A percentile compares a stretch with the other conserved stretches of the same genome.
phyloP scores from a whole-genome alignment of 176 grass and related monocot genomes.

The Ensete ventricosum region DNA sequence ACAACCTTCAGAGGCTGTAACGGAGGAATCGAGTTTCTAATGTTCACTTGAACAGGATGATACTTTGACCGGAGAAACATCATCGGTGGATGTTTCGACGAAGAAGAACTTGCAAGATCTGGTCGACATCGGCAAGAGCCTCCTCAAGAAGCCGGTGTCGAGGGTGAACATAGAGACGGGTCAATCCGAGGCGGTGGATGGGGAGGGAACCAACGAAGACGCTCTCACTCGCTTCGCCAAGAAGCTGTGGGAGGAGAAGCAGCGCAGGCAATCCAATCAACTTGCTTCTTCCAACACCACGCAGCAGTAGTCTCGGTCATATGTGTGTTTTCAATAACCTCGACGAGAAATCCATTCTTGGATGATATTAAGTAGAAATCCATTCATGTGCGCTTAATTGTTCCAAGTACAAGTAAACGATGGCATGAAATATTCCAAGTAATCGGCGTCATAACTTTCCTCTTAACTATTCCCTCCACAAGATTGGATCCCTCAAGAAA shows the following conservation, averaged over 20 bases:
- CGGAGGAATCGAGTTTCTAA: neutral
- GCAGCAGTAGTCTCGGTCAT: no score
- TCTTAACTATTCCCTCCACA: no score
- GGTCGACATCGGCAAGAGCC: constrained; percentile 29
- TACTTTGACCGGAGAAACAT: constrained; percentile 16
- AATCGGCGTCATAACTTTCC: no score
- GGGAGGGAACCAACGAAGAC: constrained; percentile 37
- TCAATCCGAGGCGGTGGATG: neutral
- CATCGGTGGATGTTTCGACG: constrained; percentile 53
- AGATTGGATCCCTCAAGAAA: no score
- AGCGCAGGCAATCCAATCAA: constrained; percentile 10
- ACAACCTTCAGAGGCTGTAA: no score
- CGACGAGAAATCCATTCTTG: no score
- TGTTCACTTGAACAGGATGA: constrained; percentile 32
- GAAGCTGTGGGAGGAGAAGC: constrained; percentile 41
- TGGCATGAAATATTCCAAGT: no score
- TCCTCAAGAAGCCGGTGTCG: constrained; percentile 37
- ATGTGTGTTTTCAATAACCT: no score
- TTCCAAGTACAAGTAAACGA: no score
- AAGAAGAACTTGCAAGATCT: constrained; percentile 50
- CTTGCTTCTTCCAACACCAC: neutral
- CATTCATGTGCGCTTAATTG: no score
- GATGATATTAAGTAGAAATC: no score
- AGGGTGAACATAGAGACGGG: constrained; percentile 60
- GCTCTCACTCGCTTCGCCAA: constrained; percentile 34